Evolutionary conservation across 208 protist genomes (phyloP).

Genomic region (Acanthamoeba healyi): DNA sequence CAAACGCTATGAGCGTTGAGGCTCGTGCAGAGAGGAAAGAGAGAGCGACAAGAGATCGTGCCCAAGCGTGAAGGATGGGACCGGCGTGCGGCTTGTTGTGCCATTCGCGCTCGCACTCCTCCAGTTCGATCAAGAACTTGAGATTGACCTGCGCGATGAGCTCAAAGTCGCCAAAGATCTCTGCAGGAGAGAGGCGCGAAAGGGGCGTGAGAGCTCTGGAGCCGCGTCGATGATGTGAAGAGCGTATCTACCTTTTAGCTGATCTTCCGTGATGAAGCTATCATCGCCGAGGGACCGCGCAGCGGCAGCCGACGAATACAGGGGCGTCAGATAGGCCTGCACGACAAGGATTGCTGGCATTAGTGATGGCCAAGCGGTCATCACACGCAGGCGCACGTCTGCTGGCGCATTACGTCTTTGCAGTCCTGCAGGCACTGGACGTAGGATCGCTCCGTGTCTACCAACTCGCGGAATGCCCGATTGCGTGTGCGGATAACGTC

Average conservation of each 20-base stretch:
- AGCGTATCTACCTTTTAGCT: neutral
- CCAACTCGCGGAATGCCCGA: neutral
- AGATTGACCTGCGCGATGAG: neutral
- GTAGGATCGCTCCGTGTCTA: neutral
- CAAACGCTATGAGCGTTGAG: too few relatives aligned
- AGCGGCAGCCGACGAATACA: neutral
- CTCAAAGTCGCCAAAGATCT: neutral
- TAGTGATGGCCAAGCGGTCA: too few relatives aligned
- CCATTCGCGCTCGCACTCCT: neutral
- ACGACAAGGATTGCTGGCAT: too few relatives aligned
- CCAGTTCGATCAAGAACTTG: neutral
- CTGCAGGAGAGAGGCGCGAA: too few relatives aligned
- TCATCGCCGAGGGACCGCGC: neutral
- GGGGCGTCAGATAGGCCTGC: neutral
- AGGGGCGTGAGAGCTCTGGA: too few relatives aligned
- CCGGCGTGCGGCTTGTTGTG: constrained; percentile 11
- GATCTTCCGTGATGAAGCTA: neutral
- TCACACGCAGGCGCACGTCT: too few relatives aligned
- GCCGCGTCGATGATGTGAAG: too few relatives aligned
- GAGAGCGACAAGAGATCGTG: too few relatives aligned
- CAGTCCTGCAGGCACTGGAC: neutral
- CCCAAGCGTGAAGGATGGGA: constrained; percentile 18
- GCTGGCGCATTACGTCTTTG: neutral
- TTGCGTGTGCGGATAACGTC: neutral
- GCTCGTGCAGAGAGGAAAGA: too few relatives aligned